Percentiles rank a stretch among this genome's conserved stretches.
Conservation (phyloP, 139 green algal species). For the Asterochloris erici region DNA sequence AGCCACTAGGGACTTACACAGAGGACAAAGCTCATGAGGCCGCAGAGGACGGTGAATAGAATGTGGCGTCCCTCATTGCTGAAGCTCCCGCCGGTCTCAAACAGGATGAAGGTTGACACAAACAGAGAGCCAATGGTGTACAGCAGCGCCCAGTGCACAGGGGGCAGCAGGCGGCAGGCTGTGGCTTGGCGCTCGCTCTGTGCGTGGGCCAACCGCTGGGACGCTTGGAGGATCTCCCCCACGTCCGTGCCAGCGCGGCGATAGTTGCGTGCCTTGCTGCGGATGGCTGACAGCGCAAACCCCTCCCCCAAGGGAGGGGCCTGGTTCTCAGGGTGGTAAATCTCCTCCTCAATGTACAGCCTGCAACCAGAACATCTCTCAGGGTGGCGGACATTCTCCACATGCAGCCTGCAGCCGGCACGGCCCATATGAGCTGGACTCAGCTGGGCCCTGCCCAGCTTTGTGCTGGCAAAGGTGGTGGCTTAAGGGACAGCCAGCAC, state of each 20-base stretch:
- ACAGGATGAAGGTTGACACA: conserved; percentile 34
- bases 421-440: no score
- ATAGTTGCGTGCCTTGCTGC: conserved; percentile 29
- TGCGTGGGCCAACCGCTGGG: conserved; percentile 25
- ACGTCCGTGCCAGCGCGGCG: conserved; percentile 29
- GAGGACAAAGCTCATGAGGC: conserved; percentile 34
- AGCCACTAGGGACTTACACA: conserved; percentile 2
- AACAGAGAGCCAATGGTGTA: conserved; percentile 32
- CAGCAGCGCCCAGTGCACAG: conserved; percentile 34
- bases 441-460: no score
- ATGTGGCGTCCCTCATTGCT: conserved; percentile 35
- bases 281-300: conserved; percentile 19
- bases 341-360: conserved; percentile 36
- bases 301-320: conserved; percentile 26
- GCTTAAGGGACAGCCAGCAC: no score
- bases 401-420: no score
- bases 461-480: no score
- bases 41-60: conserved; percentile 32
- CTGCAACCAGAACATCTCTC: not conserved
- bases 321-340: conserved; percentile 27
- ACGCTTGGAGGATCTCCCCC: conserved; percentile 30
- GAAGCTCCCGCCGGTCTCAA: conserved; percentile 36
- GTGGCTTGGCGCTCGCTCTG: conserved; percentile 30
- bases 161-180: conserved; percentile 27
- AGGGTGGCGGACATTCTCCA: not conserved